These are phyloP conservation scores for Zymoseptoria passerinii DNA, from an alignment of 2,329 filamentous ascomycete species.

Conservation along the genomic window DNA sequence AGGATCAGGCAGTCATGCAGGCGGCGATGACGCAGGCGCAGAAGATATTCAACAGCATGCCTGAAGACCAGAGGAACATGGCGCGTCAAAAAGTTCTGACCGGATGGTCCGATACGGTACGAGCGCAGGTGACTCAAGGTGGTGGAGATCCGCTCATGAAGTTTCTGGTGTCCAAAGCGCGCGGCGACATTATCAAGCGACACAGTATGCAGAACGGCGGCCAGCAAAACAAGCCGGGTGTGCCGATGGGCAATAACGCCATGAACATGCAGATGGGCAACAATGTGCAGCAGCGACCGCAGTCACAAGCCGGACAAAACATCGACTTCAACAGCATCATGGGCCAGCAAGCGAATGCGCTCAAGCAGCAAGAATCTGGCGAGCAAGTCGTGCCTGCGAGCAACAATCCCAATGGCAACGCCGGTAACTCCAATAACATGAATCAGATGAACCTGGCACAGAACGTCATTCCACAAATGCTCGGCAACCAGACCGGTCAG, in stretches of 20 bases:
- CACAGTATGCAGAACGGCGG: constrained; percentile 9
- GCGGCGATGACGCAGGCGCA: constrained; percentile 15
- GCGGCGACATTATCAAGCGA: constrained; percentile 4
- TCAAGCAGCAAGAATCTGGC: constrained; percentile 53
- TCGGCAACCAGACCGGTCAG: constrained; percentile 22
- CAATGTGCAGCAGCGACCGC: constrained; percentile 27
- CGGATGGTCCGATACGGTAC: constrained; percentile 15
- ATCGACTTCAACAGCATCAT: constrained; percentile 49
- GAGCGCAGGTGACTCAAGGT: constrained; percentile 6
- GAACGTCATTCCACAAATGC: constrained; percentile 31
- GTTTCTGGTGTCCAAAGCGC: constrained; percentile 11
- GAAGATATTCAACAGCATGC: constrained; percentile 14
- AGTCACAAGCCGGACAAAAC: constrained; percentile 27
- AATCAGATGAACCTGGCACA: constrained; percentile 22
- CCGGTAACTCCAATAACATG: constrained; percentile 25
- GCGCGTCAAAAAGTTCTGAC: constrained; percentile 18
- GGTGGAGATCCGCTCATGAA: constrained; percentile 20
- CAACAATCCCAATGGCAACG: constrained; percentile 38
- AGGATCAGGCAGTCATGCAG: constrained; percentile 6
- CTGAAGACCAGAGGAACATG: constrained; percentile 19
- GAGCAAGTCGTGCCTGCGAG: constrained; percentile 58
- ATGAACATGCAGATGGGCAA: constrained; percentile 31
- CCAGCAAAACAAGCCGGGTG: constrained; percentile 11
- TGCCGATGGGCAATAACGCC: constrained; percentile 30
- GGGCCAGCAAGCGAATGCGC: constrained; percentile 53